These are phyloP conservation scores for Pistacia atlantica DNA, from an alignment of 345 rosid genomes.

Conservation along the genomic window DNA sequence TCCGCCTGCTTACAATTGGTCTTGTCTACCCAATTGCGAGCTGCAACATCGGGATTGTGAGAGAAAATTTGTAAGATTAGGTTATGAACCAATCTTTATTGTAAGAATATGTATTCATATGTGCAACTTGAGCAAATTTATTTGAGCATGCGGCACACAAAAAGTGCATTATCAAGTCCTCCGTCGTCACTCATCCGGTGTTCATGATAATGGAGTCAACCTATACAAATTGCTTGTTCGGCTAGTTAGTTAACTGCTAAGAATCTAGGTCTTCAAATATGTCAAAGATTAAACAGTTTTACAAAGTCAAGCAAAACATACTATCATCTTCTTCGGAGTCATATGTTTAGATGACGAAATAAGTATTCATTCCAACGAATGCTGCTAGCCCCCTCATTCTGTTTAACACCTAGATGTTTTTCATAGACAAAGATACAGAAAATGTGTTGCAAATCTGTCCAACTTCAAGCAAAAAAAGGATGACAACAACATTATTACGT, in stretches of 20 bases:
- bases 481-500: too few relatives aligned
- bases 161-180: neutral
- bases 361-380: neutral
- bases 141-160: neutral
- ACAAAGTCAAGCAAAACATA: neutral
- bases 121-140: neutral
- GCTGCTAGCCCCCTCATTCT: neutral
- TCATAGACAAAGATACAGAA: too few relatives aligned
- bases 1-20: too few relatives aligned
- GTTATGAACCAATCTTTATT: too few relatives aligned
- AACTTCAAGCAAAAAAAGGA: too few relatives aligned
- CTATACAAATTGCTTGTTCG: neutral
- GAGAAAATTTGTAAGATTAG: too few relatives aligned
- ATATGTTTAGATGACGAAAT: neutral
- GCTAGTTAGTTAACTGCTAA: neutral
- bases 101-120: neutral
- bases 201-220: neutral
- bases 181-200: neutral
- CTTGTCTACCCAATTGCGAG: too few relatives aligned
- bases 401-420: too few relatives aligned
- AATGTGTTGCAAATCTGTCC: too few relatives aligned
- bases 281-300: neutral
- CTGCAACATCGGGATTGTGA: too few relatives aligned
- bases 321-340: neutral
- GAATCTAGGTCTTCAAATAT: neutral